Evolutionary conservation across 371 early-diverging fungal genomes (phyloP).

Genomic region (Mortierella sp.): DNA sequence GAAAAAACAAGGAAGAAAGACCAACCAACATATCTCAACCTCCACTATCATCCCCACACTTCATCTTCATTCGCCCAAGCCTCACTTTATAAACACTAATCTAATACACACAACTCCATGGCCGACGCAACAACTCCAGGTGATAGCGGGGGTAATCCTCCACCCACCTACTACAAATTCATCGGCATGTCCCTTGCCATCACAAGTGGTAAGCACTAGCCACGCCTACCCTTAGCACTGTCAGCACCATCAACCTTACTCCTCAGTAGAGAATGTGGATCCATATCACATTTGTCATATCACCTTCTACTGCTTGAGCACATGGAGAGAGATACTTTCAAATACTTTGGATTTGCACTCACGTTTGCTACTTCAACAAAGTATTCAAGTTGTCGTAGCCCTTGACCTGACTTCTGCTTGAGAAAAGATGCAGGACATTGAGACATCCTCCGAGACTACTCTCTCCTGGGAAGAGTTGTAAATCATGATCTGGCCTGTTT

Average conservation of each 20-base stretch:
- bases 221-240: neutral
- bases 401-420: too few relatives aligned
- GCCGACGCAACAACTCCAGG: constrained; percentile 19
- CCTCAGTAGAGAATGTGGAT: neutral
- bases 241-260: neutral
- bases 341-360: too few relatives aligned
- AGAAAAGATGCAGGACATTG: too few relatives aligned
- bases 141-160: constrained; percentile 14
- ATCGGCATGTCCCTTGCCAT: constrained; percentile 91
- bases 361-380: too few relatives aligned
- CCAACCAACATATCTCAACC: neutral
- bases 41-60: neutral
- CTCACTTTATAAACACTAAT: neutral
- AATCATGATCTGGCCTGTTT: neutral
- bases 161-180: constrained; percentile 75
- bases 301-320: neutral
- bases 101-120: constrained; percentile 11
- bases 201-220: constrained; percentile 62
- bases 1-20: neutral
- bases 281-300: neutral
- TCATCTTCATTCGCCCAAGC: too few relatives aligned
- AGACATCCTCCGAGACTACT: neutral
- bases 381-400: too few relatives aligned
- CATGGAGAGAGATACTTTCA: too few relatives aligned
- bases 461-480: neutral